phyloP scores from a whole-genome alignment of 2,329 filamentous ascomycete species.

The Alternaria dauci region DNA sequence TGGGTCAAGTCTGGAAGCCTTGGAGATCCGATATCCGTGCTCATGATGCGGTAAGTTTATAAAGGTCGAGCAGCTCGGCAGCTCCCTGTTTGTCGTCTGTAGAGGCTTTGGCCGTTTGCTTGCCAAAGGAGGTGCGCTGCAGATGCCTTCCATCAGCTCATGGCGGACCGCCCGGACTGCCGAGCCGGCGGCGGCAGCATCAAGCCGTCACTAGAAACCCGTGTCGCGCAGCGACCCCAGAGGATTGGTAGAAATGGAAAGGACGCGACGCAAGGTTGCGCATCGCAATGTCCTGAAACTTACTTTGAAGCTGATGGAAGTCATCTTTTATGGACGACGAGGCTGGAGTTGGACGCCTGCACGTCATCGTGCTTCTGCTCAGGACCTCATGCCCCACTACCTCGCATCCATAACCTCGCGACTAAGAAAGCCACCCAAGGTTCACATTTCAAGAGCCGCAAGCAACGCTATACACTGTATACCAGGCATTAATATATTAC shows the following conservation, averaged over 20 bases:
- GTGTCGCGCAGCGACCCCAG: background rate
- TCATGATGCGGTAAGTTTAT: background rate
- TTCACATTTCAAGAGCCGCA: background rate
- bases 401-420: background rate
- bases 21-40: slow-evolving; percentile 4
- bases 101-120: background rate
- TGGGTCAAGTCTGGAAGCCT: slow-evolving; percentile 14
- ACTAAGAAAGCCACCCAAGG: background rate
- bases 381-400: background rate
- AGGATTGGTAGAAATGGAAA: background rate
- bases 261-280: background rate
- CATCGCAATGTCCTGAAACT: background rate
- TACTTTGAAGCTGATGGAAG: background rate
- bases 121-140: background rate
- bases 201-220: background rate
- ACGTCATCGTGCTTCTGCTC: background rate
- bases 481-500: background rate
- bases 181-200: slow-evolving; percentile 1
- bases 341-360: background rate
- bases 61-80: background rate
- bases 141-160: background rate
- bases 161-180: background rate
- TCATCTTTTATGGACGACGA: background rate
- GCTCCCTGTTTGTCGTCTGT: background rate
- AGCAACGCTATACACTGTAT: background rate